These are phyloP conservation scores for Thozetella sp. DNA, from an alignment of 495 filamentous ascomycete species.

Conservation along the genomic window DNA sequence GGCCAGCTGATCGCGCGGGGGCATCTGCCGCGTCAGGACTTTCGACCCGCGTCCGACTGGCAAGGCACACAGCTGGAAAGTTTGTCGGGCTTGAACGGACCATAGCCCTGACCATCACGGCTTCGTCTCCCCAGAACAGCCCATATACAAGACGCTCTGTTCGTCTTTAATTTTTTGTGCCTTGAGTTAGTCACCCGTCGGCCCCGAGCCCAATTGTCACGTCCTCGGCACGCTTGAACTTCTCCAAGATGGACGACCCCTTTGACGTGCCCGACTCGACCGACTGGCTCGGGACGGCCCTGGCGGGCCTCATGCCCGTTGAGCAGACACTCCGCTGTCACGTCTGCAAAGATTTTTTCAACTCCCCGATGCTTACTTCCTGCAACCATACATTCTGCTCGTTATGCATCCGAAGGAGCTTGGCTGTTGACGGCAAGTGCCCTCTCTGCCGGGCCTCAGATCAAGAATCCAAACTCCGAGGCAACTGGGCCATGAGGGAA, in stretches of 20 bases:
- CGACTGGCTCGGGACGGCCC: slow-evolving; percentile 86
- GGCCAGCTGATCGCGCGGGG: background rate
- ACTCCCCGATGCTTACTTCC: slow-evolving; percentile 88
- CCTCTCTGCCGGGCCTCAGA: slow-evolving; percentile 77
- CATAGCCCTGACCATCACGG: no score
- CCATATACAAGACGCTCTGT: no score
- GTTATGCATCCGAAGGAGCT: slow-evolving; percentile 83
- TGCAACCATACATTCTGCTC: slow-evolving; percentile 98
- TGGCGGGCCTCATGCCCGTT: slow-evolving; percentile 71
- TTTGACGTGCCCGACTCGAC: slow-evolving; percentile 82
- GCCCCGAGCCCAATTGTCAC: background rate
- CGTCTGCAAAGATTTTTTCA: slow-evolving; percentile 97
- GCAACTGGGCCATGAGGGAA: slow-evolving; percentile 82
- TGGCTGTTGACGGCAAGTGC: slow-evolving; percentile 81
- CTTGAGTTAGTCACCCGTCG: no score
- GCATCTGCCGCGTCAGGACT: background rate
- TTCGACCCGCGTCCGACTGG: background rate
- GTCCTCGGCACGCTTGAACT: background rate
- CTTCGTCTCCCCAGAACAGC: no score
- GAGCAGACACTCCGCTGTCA: slow-evolving; percentile 91
- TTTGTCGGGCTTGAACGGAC: no score
- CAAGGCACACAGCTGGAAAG: no score
- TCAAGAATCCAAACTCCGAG: slow-evolving; percentile 80
- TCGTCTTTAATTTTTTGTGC: no score
- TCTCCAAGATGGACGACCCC: slow-evolving; percentile 25